Evolutionary conservation across 805 yeast genomes (phyloP).

Genomic region (Yamadazyma scolyti): DNA sequence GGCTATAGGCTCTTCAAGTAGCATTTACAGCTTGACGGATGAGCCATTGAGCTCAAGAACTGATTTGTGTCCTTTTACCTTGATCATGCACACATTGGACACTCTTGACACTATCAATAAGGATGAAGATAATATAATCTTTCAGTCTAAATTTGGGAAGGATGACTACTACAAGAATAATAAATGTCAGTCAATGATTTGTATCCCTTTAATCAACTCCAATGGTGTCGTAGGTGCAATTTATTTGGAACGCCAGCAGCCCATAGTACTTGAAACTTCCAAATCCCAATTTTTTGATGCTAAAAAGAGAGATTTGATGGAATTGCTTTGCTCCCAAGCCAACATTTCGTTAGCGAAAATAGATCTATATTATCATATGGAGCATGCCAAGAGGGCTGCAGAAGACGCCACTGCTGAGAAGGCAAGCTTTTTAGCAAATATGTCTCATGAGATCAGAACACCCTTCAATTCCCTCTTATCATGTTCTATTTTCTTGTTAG

Average conservation of each 20-base stretch:
- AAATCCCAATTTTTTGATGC: conserved; percentile 23
- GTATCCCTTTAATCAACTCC: conserved; percentile 45
- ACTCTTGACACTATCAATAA: conserved; percentile 34
- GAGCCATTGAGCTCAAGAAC: conserved; percentile 37
- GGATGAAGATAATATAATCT: conserved; percentile 29
- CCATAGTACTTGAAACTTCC: neutral
- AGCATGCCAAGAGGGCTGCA: conserved; percentile 38
- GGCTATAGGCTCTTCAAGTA: conserved; percentile 25
- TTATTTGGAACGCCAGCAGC: conserved; percentile 10
- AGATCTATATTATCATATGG: conserved; percentile 44
- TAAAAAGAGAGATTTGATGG: conserved; percentile 36
- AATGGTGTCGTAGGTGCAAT: conserved; percentile 31
- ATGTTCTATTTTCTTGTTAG: conserved; percentile 46
- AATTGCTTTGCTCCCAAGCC: conserved; percentile 47
- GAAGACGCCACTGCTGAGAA: conserved; percentile 54
- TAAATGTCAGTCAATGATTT: conserved; percentile 31
- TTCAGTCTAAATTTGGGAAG: conserved; percentile 28
- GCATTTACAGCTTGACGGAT: conserved; percentile 18
- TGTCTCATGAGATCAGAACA: conserved; percentile 57
- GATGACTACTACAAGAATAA: conserved; percentile 40
- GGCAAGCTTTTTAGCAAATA: conserved; percentile 50
- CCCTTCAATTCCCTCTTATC: conserved; percentile 52
- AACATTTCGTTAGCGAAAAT: conserved; percentile 50
- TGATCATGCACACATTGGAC: conserved; percentile 36
- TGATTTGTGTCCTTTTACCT: conserved; percentile 40